These are phyloP conservation scores for Nitzschia sp. DNA, from an alignment of 108 stramenopile species.

Conservation along the genomic window DNA sequence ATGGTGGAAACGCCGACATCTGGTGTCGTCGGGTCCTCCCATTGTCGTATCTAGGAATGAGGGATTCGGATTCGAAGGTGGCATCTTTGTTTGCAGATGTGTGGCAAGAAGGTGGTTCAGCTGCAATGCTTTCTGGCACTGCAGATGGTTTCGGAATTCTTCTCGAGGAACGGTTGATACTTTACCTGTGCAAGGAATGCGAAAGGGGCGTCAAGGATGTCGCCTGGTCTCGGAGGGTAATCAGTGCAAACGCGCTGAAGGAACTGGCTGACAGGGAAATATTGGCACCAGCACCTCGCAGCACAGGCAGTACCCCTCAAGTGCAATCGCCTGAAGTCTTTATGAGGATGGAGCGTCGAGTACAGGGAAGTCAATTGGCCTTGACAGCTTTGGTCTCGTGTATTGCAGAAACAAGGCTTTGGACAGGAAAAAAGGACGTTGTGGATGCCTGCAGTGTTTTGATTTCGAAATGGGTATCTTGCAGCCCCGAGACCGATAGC, in stretches of 20 bases:
- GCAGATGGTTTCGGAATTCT: constrained; percentile 44
- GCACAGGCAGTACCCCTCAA: background rate
- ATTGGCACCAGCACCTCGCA: constrained; percentile 55
- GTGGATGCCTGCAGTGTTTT: constrained; percentile 19
- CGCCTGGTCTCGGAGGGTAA: constrained; percentile 65
- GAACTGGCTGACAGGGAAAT: constrained; percentile 59
- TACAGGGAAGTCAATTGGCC: constrained; percentile 41
- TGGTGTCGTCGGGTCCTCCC: constrained; percentile 73
- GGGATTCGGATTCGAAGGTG: constrained; percentile 66
- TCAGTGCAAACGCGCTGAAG: constrained; percentile 51
- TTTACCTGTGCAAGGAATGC: constrained; percentile 48
- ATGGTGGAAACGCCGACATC: constrained; percentile 72
- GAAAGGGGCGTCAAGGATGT: constrained; percentile 54
- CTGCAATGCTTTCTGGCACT: constrained; percentile 36
- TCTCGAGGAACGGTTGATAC: constrained; percentile 66
- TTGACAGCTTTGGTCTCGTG: constrained; percentile 49
- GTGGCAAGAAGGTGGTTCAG: constrained; percentile 84
- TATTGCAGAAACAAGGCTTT: constrained; percentile 56
- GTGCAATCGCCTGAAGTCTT: background rate
- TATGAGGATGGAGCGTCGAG: constrained; percentile 44
- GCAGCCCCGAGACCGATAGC: background rate
- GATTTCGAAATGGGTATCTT: constrained; percentile 17
- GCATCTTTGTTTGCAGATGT: constrained; percentile 41
- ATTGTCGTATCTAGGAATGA: constrained; percentile 68
- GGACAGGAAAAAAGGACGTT: constrained; percentile 72